Evolutionary conservation across 2,329 filamentous ascomycete species (phyloP).

Genomic region (Sarocladiaceae sp.): DNA sequence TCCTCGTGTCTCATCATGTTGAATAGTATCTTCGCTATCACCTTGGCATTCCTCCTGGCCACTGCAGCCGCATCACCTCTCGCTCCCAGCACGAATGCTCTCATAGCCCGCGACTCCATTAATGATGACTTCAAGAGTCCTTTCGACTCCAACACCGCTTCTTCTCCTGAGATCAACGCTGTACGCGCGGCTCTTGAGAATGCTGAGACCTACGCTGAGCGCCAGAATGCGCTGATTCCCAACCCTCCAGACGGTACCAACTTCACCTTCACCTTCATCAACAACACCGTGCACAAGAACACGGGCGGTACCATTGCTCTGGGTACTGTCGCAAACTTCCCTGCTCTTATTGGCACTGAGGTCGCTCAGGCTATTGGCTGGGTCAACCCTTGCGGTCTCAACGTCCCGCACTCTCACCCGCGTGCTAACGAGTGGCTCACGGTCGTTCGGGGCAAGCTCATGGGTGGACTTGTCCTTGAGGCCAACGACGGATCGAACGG

Average conservation of each 20-base stretch:
- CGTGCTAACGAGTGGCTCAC: slow-evolving; percentile 37
- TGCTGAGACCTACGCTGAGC: slow-evolving; percentile 6
- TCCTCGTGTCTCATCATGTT: too few relatives aligned
- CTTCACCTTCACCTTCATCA: slow-evolving; percentile 18
- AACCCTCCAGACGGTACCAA: slow-evolving; percentile 13
- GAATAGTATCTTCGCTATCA: too few relatives aligned
- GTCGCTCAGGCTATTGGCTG: slow-evolving; percentile 38
- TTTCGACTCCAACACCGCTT: slow-evolving; percentile 5
- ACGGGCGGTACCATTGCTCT: slow-evolving; percentile 24
- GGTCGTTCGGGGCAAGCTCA: slow-evolving; percentile 30
- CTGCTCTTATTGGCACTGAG: slow-evolving; percentile 38
- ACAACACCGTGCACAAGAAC: slow-evolving; percentile 14
- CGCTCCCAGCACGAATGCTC: background rate
- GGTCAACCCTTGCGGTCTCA: slow-evolving; percentile 40
- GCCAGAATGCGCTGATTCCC: slow-evolving; percentile 9
- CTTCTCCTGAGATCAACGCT: slow-evolving; percentile 3
- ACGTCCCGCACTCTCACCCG: slow-evolving; percentile 38
- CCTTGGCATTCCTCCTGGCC: background rate
- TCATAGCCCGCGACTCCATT: background rate
- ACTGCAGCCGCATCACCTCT: slow-evolving; percentile 4
- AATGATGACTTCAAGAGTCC: slow-evolving; percentile 5
- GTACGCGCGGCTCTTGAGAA: slow-evolving; percentile 1
- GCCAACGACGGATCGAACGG: slow-evolving; percentile 17
- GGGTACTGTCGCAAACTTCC: slow-evolving; percentile 16
- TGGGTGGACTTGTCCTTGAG: slow-evolving; percentile 33